Evolutionary conservation across 495 filamentous ascomycete species (phyloP).

Genomic region (Oidiodendron maius): DNA sequence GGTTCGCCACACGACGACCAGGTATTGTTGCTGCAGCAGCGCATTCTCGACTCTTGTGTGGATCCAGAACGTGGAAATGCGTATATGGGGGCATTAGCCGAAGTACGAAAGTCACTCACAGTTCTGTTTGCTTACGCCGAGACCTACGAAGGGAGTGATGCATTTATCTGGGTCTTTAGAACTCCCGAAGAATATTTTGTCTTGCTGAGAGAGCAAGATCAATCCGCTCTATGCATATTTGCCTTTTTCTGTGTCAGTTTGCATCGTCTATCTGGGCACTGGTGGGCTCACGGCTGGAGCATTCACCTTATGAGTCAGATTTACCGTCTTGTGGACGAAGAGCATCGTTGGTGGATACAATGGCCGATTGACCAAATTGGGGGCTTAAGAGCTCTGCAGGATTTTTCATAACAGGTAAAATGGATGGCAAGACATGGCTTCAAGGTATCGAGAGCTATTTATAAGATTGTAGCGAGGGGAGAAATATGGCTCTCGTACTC

Average conservation of each 20-base stretch:
- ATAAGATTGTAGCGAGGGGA: too few species aligned
- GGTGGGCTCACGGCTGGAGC: slow-evolving; percentile 35
- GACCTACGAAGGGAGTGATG: slow-evolving; percentile 18
- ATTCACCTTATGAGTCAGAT: slow-evolving; percentile 30
- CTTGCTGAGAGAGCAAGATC: slow-evolving; percentile 25
- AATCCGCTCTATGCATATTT: slow-evolving; percentile 33
- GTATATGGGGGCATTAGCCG: too few species aligned
- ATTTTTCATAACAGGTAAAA: too few species aligned
- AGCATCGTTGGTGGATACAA: slow-evolving; percentile 30
- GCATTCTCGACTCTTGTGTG: too few species aligned
- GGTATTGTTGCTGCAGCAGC: too few species aligned
- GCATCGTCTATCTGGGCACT: slow-evolving; percentile 25
- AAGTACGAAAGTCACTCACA: background rate
- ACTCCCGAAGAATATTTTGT: slow-evolving; percentile 25
- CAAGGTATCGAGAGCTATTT: too few species aligned
- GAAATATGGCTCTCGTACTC: too few species aligned
- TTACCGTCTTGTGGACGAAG: slow-evolving; percentile 27
- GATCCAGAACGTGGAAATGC: too few species aligned
- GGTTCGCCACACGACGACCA: too few species aligned
- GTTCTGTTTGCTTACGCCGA: background rate
- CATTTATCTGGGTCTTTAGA: slow-evolving; percentile 33
- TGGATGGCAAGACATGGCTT: too few species aligned
- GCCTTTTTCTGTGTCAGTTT: slow-evolving; percentile 33
- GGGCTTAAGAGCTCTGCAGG: background rate
- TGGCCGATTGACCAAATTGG: slow-evolving; percentile 30